These are phyloP conservation scores for Gossypium schwendimanii DNA, from an alignment of 441 rosid genomes.

Conservation along the genomic window DNA sequence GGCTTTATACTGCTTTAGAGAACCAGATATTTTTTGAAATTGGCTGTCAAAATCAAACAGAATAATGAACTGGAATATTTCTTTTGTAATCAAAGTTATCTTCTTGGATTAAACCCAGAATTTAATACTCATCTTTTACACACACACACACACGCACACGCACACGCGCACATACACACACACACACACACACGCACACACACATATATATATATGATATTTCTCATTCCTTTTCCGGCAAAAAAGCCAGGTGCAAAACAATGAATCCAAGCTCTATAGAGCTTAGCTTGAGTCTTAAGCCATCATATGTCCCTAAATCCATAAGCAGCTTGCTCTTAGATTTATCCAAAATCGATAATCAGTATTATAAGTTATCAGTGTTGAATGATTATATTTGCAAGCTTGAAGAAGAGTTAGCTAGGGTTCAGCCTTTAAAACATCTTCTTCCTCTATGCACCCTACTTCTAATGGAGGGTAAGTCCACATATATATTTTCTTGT, in stretches of 20 bases:
- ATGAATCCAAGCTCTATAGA: background rate
- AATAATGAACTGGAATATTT: background rate
- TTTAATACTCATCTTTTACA: background rate
- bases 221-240: background rate
- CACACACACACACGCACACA: too few relatives aligned
- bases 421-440: background rate
- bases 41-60: background rate
- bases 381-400: constrained; percentile 18
- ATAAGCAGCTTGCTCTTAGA: background rate
- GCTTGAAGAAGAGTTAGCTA: constrained; percentile 13
- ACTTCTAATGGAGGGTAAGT: constrained; percentile 19
- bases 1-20: background rate
- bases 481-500: background rate
- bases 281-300: constrained; percentile 20
- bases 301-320: constrained; percentile 13
- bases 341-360: constrained; percentile 7
- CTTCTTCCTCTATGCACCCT: constrained; percentile 16
- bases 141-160: background rate
- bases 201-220: background rate
- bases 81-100: background rate
- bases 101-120: background rate
- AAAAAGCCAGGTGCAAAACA: background rate
- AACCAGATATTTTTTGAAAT: background rate
- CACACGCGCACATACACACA: too few relatives aligned
- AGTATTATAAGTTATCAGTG: background rate